Base-by-base conservation (phyloP, 2,329 filamentous ascomycete genomes). In the Curvularia lunata region DNA sequence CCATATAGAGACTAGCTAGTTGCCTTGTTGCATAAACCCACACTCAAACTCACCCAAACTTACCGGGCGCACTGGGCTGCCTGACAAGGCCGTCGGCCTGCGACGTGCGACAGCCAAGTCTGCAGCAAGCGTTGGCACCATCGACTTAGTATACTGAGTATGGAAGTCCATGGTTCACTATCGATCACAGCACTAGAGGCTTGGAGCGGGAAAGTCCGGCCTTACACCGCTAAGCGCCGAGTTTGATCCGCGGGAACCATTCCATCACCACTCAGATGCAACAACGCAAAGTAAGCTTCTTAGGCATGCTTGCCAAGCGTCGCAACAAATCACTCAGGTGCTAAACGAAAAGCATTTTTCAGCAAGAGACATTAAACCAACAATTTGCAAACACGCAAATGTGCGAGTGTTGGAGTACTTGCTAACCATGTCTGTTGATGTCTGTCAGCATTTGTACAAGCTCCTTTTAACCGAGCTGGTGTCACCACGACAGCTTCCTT, bases 111-210 rank as follows among this genome's bases (percentile, higher is more conserved):
- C 41, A 45, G 49, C 49, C 19, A 37, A 45, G 37, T 30, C 34
- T 23, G 38, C 23, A 41, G 37, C 30, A 25, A 52, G 30, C 42
- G 42, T 28, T 37, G 34, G 34, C 27, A 27, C 28, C 28, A 41
- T 38, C 34, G 42, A 45, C 57, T 63, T 64, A 46, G 59, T 61
- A 63, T 67, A 60, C 68, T 67, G 40, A 41, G 62, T 63, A 23
- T 48, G 62, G 67, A 51, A 67, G 47, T 40, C 49, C 56, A 25
- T 19, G 7, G 16, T 10, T 25, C 30, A 61, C 41, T 49, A 62
- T 72, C 47, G 66, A 71, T 66, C 38, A 32, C 59, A 56, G 69
- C 68, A 64, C 69, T 72, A 70, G 54, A 61, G 66, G 66, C 67
- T 71, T 72, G 67, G 68, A 50, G 61, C 59, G 59, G 63, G 51